Conservation (phyloP, 2,329 filamentous ascomycete genomes). For the Colletotrichum tamarilloi region DNA sequence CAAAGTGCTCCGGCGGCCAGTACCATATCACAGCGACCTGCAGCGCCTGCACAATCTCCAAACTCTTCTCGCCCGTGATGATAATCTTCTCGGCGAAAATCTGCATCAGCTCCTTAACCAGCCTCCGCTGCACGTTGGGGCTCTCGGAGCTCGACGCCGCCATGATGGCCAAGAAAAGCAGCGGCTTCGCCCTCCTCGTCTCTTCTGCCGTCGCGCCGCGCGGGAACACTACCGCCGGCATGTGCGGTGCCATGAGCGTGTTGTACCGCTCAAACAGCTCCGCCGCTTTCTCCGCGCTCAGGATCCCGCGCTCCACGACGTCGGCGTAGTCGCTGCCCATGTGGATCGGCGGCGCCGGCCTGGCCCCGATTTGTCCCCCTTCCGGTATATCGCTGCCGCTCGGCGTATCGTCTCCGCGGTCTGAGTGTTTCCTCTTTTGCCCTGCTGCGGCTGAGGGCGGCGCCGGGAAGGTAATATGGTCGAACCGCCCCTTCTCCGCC, state of each 20-base stretch:
- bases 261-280: conserved; percentile 69
- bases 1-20: conserved; percentile 82
- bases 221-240: conserved; percentile 72
- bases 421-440: conserved; percentile 47
- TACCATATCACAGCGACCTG: conserved; percentile 86
- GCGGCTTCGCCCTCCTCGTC: conserved; percentile 69
- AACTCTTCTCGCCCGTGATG: conserved; percentile 79
- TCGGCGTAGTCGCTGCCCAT: conserved; percentile 51
- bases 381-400: neutral
- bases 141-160: conserved; percentile 71
- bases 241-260: conserved; percentile 68
- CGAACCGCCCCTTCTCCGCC: conserved; percentile 15
- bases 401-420: conserved; percentile 33
- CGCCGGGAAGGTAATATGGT: neutral
- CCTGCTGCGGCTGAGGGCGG: neutral
- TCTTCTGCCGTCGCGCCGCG: conserved; percentile 63
- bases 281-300: conserved; percentile 66
- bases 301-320: conserved; percentile 68
- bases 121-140: conserved; percentile 65
- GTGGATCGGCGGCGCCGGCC: conserved; percentile 26
- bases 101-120: conserved; percentile 78
- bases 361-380: conserved; percentile 11
- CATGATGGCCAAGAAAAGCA: conserved; percentile 78
- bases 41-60: conserved; percentile 85
- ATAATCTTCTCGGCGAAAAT: conserved; percentile 80